Percentiles rank a stretch among this genome's conserved stretches.
phyloP scores from a whole-genome alignment of 768 basidiomycete species.

The Holtermannia corniformis region DNA sequence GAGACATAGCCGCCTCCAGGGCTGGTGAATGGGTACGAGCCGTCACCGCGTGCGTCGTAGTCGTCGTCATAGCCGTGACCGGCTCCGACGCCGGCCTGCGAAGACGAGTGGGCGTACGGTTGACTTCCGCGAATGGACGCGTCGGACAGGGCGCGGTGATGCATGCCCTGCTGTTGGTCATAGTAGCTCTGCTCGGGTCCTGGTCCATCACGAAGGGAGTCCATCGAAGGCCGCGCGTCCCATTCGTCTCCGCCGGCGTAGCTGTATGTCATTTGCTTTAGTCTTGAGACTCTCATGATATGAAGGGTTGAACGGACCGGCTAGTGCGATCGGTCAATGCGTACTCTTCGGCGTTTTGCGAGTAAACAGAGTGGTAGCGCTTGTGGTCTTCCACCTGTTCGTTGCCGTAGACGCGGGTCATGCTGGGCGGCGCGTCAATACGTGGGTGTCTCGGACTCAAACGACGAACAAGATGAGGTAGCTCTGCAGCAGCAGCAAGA shows the following conservation, averaged over 20 bases:
- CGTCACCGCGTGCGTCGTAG: neutral
- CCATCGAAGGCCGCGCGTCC: conserved; percentile 33
- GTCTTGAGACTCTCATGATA: conserved; percentile 21
- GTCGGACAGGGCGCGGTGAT: neutral
- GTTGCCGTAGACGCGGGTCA: conserved; percentile 57
- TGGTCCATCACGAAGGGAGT: conserved; percentile 18
- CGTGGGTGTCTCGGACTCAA: neutral
- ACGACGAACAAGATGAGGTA: conserved; percentile 40
- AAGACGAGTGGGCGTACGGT: no score
- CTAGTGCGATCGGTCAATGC: conserved; percentile 35
- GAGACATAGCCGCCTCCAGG: conserved; percentile 20
- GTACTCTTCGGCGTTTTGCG: conserved; percentile 43
- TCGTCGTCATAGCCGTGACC: neutral
- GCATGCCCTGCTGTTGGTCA: neutral
- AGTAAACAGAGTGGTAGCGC: conserved; percentile 65
- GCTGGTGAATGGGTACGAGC: conserved; percentile 11
- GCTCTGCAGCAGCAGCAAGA: conserved; percentile 70
- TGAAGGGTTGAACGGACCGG: conserved; percentile 22
- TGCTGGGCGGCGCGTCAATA: conserved; percentile 9
- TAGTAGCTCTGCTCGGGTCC: conserved; percentile 2
- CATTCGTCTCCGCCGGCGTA: conserved; percentile 33
- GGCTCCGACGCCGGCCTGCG: neutral
- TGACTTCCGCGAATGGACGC: no score
- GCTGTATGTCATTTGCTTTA: conserved; percentile 8
- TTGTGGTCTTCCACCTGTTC: conserved; percentile 71